These are phyloP conservation scores for Scheffersomyces coipomensis DNA, from an alignment of 805 yeast genomes.

Conservation along the genomic window DNA sequence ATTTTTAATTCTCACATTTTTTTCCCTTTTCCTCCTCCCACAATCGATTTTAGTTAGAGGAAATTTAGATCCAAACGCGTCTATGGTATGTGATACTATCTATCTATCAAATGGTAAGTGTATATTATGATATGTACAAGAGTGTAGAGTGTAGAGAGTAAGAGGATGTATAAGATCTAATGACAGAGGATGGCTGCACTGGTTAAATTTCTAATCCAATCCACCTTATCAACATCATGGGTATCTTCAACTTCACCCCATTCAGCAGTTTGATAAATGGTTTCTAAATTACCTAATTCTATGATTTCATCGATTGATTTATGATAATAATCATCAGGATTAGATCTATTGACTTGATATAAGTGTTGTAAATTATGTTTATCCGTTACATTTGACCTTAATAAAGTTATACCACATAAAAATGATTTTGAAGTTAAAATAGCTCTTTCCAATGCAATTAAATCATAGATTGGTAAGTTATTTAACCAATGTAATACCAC, in stretches of 20 bases:
- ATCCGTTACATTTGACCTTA: slow-evolving; percentile 45
- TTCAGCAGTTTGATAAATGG: slow-evolving; percentile 75
- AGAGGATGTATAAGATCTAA: slow-evolving; percentile 8
- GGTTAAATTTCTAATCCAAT: slow-evolving; percentile 77
- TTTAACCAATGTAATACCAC: slow-evolving; percentile 67
- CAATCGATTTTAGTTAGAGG: no score
- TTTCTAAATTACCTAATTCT: slow-evolving; percentile 76
- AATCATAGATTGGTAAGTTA: slow-evolving; percentile 65
- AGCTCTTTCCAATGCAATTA: slow-evolving; percentile 89
- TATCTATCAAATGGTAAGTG: no score
- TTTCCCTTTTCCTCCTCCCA: no score
- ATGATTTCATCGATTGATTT: slow-evolving; percentile 68
- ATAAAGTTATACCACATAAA: slow-evolving; percentile 70
- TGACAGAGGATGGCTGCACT: slow-evolving; percentile 59
- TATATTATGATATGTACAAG: background rate
- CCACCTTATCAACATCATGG: slow-evolving; percentile 95
- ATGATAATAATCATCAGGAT: slow-evolving; percentile 29
- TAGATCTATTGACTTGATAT: slow-evolving; percentile 35
- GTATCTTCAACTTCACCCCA: slow-evolving; percentile 99
- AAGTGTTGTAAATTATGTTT: slow-evolving; percentile 13
- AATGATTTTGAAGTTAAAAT: slow-evolving; percentile 83
- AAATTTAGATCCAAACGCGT: no score
- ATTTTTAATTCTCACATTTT: no score
- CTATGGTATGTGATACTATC: no score
- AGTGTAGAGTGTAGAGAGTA: background rate